A percentile compares a stretch with the other conserved stretches of the same genome.
These are phyloP conservation scores for Cordyceps javanica DNA, from an alignment of 2,329 filamentous ascomycete genomes.

Conservation along the genomic window DNA sequence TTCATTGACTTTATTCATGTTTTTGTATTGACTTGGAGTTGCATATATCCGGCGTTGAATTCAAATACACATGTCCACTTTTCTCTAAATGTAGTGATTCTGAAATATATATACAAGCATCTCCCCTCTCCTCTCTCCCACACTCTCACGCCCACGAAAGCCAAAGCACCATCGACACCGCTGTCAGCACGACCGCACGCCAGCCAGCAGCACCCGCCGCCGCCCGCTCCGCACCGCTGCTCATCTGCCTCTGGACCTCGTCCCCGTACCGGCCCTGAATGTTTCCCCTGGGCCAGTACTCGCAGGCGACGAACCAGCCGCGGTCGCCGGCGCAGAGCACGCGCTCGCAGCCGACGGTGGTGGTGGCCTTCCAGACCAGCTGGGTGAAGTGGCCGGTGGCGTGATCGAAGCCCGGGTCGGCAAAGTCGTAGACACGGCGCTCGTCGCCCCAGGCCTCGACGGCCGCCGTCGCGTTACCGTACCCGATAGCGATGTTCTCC, in stretches of 20 bases:
- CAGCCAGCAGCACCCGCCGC: background rate
- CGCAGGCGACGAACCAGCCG: constrained; percentile 63
- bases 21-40: background rate
- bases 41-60: background rate
- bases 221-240: background rate
- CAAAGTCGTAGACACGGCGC: constrained; percentile 52
- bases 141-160: background rate
- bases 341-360: constrained; percentile 49
- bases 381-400: constrained; percentile 67
- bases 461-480: constrained; percentile 48
- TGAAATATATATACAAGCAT: background rate
- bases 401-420: constrained; percentile 48
- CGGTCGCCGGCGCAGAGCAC: constrained; percentile 35
- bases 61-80: background rate
- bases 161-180: background rate
- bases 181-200: background rate
- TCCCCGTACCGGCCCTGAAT: constrained; percentile 45
- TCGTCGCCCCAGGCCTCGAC: constrained; percentile 61
- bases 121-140: background rate
- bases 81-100: background rate
- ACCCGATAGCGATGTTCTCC: constrained; percentile 69
- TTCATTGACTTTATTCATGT: background rate
- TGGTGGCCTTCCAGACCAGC: constrained; percentile 63
- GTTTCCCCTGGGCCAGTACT: constrained; percentile 65
- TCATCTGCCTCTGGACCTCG: constrained; percentile 21